Conservation (phyloP, 306 rosid genomes). For the Vicia villosa region DNA sequence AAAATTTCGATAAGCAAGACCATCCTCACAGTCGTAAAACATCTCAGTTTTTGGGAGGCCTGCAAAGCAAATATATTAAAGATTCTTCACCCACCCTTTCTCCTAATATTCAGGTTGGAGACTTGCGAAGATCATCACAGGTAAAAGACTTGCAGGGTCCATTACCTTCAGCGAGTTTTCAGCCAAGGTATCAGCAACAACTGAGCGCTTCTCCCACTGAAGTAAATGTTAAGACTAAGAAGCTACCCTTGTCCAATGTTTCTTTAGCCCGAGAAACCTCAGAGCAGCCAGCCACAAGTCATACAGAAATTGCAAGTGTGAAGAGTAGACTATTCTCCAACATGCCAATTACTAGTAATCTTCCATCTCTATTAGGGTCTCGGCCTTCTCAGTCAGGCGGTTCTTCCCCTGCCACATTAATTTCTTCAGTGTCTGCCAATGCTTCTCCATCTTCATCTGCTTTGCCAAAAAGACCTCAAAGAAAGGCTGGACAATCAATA, state of each 20-base stretch:
- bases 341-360: conserved; percentile 44
- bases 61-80: conserved; percentile 43
- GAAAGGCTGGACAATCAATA: conserved; percentile 52
- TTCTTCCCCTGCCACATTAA: conserved; percentile 40
- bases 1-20: conserved; percentile 49
- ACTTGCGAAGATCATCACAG: conserved; percentile 47
- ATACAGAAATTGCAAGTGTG: conserved; percentile 64
- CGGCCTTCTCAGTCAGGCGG: conserved; percentile 44
- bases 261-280: conserved; percentile 48
- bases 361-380: conserved; percentile 48
- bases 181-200: conserved; percentile 45
- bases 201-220: conserved; percentile 45
- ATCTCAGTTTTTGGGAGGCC: conserved; percentile 49
- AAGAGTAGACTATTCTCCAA: conserved; percentile 64
- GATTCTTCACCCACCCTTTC: conserved; percentile 44
- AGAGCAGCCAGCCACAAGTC: conserved; percentile 53
- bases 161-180: conserved; percentile 49
- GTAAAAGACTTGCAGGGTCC: conserved; percentile 47
- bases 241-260: conserved; percentile 37
- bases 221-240: conserved; percentile 42
- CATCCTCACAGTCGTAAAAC: conserved; percentile 37
- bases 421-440: conserved; percentile 43
- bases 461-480: conserved; percentile 36
- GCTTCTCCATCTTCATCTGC: conserved; percentile 49
- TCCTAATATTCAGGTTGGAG: conserved; percentile 42